Conservation (phyloP, 495 filamentous ascomycete species). For the Corynascus novoguineensis region DNA sequence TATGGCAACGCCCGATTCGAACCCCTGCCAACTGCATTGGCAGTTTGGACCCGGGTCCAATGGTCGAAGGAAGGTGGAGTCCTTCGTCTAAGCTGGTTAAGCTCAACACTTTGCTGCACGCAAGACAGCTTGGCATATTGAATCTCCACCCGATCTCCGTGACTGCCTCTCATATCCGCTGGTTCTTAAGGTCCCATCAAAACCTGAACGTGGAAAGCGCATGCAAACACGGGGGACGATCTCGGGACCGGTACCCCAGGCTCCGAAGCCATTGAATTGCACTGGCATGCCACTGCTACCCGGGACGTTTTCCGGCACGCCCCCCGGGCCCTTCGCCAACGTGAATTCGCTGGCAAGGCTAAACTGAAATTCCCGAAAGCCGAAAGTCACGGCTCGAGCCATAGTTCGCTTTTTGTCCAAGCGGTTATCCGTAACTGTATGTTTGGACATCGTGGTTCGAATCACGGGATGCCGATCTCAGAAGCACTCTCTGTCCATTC, state of each 20-base stretch:
- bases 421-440: constrained; percentile 9
- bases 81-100: neutral
- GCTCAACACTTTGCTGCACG: constrained; percentile 1
- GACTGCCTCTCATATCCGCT: no score
- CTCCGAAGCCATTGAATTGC: neutral
- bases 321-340: neutral
- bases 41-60: no score
- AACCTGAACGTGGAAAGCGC: neutral
- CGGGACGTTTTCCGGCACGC: neutral
- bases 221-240: neutral
- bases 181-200: no score
- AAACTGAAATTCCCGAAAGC: no score
- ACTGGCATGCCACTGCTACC: neutral
- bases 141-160: neutral
- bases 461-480: neutral
- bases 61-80: neutral
- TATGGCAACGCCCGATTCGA: no score
- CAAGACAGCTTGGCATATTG: constrained; percentile 8
- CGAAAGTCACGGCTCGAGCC: constrained; percentile 13
- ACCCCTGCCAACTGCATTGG: no score
- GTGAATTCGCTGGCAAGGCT: no score
- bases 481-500: neutral
- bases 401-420: constrained; percentile 10
- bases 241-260: neutral
- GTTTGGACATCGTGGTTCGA: neutral